A percentile compares a stretch with the other conserved stretches of the same genome.
Evolutionary conservation across 2,329 filamentous ascomycete species (phyloP).

Genomic region (Fusarium sp.): DNA sequence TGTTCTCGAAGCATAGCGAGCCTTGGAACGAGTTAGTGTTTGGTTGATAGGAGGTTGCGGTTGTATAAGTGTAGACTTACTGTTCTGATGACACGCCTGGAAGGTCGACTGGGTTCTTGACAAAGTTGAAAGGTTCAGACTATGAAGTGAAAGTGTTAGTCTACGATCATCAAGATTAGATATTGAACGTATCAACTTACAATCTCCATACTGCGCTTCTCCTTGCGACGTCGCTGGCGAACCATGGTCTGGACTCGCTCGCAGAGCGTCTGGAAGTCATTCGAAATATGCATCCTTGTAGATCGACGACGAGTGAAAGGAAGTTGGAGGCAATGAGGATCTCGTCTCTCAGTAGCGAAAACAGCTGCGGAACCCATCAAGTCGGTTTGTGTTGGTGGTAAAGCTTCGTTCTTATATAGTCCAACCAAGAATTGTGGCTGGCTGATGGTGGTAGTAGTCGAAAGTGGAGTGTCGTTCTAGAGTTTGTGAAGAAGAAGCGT

Average conservation of each 20-base stretch:
- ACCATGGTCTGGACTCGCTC: slow-evolving; percentile 61
- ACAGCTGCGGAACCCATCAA: slow-evolving; percentile 30
- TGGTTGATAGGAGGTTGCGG: neutral
- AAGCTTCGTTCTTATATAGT: slow-evolving; percentile 11
- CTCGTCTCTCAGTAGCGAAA: slow-evolving; percentile 36
- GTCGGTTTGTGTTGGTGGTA: slow-evolving; percentile 4
- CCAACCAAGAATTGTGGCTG: neutral
- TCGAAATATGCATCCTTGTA: slow-evolving; percentile 53
- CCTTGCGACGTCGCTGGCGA: slow-evolving; percentile 57
- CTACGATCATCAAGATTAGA: neutral
- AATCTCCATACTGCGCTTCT: slow-evolving; percentile 60
- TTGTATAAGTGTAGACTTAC: slow-evolving; percentile 57
- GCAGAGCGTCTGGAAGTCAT: slow-evolving; percentile 60
- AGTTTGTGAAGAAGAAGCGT: too few relatives aligned
- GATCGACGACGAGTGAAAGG: slow-evolving; percentile 36
- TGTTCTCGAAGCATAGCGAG: slow-evolving; percentile 66
- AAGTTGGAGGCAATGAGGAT: slow-evolving; percentile 32
- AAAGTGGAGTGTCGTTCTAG: neutral
- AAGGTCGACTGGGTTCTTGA: slow-evolving; percentile 65
- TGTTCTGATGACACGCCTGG: slow-evolving; percentile 71
- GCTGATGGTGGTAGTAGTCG: neutral
- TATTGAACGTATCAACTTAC: slow-evolving; percentile 51
- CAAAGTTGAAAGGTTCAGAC: slow-evolving; percentile 72
- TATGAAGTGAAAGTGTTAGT: slow-evolving; percentile 52
- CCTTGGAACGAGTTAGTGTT: slow-evolving; percentile 50